Percentiles rank a stretch among this genome's conserved stretches.
Evolutionary conservation across 2,329 filamentous ascomycete genomes (phyloP).

Genomic region (Beauveria sp.): DNA sequence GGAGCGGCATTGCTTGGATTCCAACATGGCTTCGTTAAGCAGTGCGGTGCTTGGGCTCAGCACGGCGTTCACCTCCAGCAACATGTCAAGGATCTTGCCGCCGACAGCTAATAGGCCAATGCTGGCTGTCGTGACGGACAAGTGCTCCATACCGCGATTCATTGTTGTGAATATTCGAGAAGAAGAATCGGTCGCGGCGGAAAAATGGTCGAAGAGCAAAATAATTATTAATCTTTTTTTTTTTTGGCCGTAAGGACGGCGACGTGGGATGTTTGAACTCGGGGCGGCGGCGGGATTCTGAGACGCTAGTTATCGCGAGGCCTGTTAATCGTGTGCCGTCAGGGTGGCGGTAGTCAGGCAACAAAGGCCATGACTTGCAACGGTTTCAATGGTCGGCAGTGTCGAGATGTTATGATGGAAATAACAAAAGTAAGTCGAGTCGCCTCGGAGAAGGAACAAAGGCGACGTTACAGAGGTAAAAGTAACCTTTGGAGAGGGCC

Average conservation of each 20-base stretch:
- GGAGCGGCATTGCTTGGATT: constrained; percentile 30
- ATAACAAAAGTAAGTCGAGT: neutral
- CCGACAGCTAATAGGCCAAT: constrained; percentile 29
- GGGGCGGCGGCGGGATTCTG: constrained; percentile 7
- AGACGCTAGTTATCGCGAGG: constrained; percentile 5
- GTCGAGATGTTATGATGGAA: neutral
- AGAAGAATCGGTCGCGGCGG: neutral
- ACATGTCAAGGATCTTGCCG: constrained; percentile 25
- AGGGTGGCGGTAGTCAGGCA: constrained; percentile 9
- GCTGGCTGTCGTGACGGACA: constrained; percentile 30
- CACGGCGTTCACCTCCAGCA: constrained; percentile 27
- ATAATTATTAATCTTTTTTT: neutral
- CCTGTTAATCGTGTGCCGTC: constrained; percentile 8
- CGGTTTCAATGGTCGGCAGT: neutral
- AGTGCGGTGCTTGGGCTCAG: constrained; percentile 20
- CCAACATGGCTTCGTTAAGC: constrained; percentile 25
- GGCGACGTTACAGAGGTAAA: neutral
- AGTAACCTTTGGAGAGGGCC: neutral
- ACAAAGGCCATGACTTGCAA: constrained; percentile 1
- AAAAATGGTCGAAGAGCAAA: neutral
- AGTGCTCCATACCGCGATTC: constrained; percentile 17
- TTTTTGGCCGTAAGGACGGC: constrained; percentile 6
- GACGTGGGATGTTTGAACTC: constrained; percentile 7
- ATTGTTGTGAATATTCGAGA: neutral
- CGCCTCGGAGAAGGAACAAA: neutral